Conservation (phyloP, 768 basidiomycete species). For the Phylloporus sp. region DNA sequence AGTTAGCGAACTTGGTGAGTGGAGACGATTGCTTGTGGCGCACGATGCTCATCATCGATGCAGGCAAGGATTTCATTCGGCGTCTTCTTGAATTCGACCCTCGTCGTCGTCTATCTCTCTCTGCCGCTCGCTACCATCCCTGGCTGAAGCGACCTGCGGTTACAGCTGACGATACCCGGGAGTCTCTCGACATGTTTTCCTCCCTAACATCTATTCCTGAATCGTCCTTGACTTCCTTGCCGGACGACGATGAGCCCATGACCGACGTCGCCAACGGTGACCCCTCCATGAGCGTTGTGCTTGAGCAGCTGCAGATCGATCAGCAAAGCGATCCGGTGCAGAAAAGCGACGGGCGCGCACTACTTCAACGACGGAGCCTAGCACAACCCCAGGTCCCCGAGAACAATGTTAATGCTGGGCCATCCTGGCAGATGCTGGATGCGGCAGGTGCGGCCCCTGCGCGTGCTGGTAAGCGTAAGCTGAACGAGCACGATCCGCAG, state of each 20-base stretch:
- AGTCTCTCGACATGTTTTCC: conserved; percentile 1
- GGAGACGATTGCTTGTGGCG: neutral
- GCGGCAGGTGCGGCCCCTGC: conserved; percentile 19
- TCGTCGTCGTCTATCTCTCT: conserved; percentile 62
- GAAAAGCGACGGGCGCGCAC: conserved; percentile 13
- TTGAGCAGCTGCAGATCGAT: conserved; percentile 34
- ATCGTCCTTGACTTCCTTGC: conserved; percentile 21
- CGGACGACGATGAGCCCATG: conserved; percentile 21
- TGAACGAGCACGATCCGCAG: conserved; percentile 24
- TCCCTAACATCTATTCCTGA: conserved; percentile 11
- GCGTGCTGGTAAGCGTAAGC: conserved; percentile 38
- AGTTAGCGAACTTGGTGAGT: conserved; percentile 48
- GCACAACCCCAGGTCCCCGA: conserved; percentile 47
- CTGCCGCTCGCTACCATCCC: conserved; percentile 63
- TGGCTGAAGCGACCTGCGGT: conserved; percentile 52
- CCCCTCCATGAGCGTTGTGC: conserved; percentile 30
- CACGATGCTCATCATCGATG: conserved; percentile 29
- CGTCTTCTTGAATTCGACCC: conserved; percentile 66
- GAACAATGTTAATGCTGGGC: conserved; percentile 38
- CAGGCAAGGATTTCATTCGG: conserved; percentile 65
- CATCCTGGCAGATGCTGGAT: conserved; percentile 55
- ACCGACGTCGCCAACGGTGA: conserved; percentile 8
- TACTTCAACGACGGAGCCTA: conserved; percentile 46
- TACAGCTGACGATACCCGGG: neutral
- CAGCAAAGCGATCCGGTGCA: conserved; percentile 10